Percentiles rank a stretch among this genome's conserved stretches.
Conservation (phyloP, 2,329 filamentous ascomycete genomes). For the Botrytis aclada region DNA sequence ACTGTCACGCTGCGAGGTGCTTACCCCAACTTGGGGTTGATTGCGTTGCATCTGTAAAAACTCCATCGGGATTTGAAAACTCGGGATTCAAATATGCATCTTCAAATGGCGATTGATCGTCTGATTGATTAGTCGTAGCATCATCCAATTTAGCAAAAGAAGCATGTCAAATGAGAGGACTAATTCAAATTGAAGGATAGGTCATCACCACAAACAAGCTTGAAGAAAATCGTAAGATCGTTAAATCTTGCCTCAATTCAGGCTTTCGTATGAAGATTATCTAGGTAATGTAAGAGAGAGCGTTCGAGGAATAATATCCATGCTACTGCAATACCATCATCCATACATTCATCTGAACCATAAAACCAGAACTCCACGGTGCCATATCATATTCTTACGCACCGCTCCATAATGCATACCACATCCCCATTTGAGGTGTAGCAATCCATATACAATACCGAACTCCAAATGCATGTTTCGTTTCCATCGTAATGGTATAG, state of each 20-base stretch:
- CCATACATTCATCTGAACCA: not conserved
- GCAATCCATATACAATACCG: not conserved
- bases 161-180: not conserved
- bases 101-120: not conserved
- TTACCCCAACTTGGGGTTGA: not conserved
- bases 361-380: conserved; percentile 1
- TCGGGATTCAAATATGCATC: not conserved
- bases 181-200: not conserved
- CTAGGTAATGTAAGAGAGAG: not conserved
- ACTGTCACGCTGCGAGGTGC: not conserved
- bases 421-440: not conserved
- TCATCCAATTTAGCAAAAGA: not conserved
- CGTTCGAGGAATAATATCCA: not conserved
- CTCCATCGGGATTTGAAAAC: not conserved
- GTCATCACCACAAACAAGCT: not conserved
- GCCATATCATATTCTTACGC: not conserved
- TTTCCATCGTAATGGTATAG: not conserved
- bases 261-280: not conserved
- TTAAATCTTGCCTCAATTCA: not conserved
- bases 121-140: not conserved
- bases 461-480: not conserved
- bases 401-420: not conserved
- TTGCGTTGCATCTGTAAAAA: not conserved
- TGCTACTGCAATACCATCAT: not conserved
- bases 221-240: not conserved